A percentile compares a stretch with the other conserved stretches of the same genome.
phyloP scores from a whole-genome alignment of 257 asterid species.

The Echites panduratus region DNA sequence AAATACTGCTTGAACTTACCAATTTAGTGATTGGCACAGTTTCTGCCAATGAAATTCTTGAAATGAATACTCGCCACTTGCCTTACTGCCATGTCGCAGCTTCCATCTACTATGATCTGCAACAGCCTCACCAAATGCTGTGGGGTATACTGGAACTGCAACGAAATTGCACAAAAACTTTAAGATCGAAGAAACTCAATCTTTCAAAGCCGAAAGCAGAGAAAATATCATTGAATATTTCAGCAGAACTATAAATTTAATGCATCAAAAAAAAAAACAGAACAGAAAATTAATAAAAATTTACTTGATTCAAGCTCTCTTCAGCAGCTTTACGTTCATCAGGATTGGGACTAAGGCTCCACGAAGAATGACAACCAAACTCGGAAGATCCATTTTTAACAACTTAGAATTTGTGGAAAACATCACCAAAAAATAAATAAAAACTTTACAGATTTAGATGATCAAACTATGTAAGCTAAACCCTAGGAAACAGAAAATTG shows the following conservation, averaged over 20 bases:
- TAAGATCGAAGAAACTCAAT: not conserved
- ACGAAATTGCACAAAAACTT: not conserved
- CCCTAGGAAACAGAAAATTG: conserved; percentile 13
- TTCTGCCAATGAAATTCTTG: conserved; percentile 77
- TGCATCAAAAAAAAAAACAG: not conserved
- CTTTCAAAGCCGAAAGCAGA: no score
- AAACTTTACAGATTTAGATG: no score
- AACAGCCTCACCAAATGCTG: conserved; percentile 95
- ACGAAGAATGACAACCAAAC: conserved; percentile 59
- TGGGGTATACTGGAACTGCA: conserved; percentile 80
- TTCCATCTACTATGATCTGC: conserved; percentile 86
- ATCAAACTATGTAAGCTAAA: conserved; percentile 1
- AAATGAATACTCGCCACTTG: conserved; percentile 97
- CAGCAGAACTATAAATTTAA: not conserved
- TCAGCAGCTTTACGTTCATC: conserved; percentile 87
- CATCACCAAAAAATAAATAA: no score
- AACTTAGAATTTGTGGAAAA: not conserved
- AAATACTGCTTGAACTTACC: conserved; percentile 30
- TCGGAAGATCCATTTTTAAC: conserved; percentile 72
- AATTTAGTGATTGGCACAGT: conserved; percentile 82
- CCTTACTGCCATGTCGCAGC: conserved; percentile 73
- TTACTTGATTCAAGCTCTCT: conserved; percentile 83
- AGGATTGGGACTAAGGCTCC: conserved; percentile 87
- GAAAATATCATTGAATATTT: not conserved
- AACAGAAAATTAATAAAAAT: not conserved